These are phyloP conservation scores for Solanum chilense DNA, from an alignment of 257 asterid species.

Conservation along the genomic window DNA sequence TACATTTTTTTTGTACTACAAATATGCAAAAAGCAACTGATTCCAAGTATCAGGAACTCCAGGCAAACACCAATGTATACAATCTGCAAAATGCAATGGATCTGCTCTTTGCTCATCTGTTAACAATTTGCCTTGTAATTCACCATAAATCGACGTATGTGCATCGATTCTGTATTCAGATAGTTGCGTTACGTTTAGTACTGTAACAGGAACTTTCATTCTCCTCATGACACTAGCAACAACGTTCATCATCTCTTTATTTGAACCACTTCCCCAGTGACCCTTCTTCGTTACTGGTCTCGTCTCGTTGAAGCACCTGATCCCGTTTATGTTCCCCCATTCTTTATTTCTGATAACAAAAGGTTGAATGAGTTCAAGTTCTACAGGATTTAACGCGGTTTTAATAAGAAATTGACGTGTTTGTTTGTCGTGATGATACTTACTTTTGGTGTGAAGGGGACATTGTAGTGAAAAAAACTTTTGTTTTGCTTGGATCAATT, in stretches of 20 bases:
- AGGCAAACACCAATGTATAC: constrained; percentile 88
- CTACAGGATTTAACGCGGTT: neutral
- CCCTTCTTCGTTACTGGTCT: constrained; percentile 36
- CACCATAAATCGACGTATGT: constrained; percentile 67
- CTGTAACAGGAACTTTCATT: constrained; percentile 61
- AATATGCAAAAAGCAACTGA: constrained; percentile 52
- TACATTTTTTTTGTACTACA: constrained; percentile 10
- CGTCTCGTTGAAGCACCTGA: constrained; percentile 73
- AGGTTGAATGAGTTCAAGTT: neutral
- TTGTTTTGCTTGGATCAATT: constrained; percentile 52
- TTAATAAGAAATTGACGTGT: neutral
- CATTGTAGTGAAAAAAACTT: constrained; percentile 77
- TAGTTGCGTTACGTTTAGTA: constrained; percentile 64
- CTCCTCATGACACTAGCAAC: constrained; percentile 31
- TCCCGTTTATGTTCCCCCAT: constrained; percentile 63
- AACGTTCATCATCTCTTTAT: constrained; percentile 46
- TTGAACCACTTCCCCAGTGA: constrained; percentile 74
- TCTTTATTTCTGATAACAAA: constrained; percentile 44
- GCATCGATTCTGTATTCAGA: constrained; percentile 72
- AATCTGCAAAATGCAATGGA: constrained; percentile 66
- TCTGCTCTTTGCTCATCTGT: constrained; percentile 55
- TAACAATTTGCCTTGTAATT: constrained; percentile 53
- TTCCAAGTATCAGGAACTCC: constrained; percentile 93
- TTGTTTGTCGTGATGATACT: neutral
- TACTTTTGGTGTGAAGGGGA: constrained; percentile 80